These are phyloP conservation scores for Populus hybrid DNA, from an alignment of 441 rosid genomes.

Conservation along the genomic window DNA sequence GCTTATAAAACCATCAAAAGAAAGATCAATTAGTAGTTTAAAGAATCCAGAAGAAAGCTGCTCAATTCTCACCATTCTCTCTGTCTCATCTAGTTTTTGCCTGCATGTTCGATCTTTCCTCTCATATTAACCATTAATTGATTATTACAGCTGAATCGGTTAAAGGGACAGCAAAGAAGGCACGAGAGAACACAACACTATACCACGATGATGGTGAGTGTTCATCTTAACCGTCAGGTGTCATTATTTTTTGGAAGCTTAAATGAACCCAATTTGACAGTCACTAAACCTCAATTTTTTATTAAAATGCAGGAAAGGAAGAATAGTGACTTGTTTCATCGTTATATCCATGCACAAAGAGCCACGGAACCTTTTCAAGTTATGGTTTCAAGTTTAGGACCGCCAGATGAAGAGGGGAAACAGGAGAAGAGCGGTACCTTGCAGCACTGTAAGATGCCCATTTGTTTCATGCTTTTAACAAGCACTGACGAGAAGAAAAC, in stretches of 20 bases:
- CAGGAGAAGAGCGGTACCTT: too few species aligned
- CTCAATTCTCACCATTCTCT: not conserved
- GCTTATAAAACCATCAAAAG: too few species aligned
- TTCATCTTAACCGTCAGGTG: not conserved
- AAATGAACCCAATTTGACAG: not conserved
- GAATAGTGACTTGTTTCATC: constrained; percentile 17
- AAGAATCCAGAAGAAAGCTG: not conserved
- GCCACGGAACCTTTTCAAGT: not conserved
- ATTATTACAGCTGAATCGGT: constrained; percentile 49
- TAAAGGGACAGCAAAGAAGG: constrained; percentile 47
- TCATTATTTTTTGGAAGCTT: not conserved
- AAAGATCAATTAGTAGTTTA: not conserved
- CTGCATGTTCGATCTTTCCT: not conserved
- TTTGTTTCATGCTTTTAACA: too few species aligned
- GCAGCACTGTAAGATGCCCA: too few species aligned
- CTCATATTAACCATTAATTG: constrained; percentile 13
- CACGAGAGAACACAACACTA: constrained; percentile 20
- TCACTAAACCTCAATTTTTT: not conserved
- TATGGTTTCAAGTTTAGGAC: not conserved
- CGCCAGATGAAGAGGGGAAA: not conserved
- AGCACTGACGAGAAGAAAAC: too few species aligned
- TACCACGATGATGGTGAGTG: constrained; percentile 38
- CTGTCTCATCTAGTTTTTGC: not conserved
- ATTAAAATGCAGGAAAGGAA: constrained; percentile 41
- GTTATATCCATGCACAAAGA: not conserved